Conservation (phyloP, 345 rosid genomes). For the Stellera chamaejasme region DNA sequence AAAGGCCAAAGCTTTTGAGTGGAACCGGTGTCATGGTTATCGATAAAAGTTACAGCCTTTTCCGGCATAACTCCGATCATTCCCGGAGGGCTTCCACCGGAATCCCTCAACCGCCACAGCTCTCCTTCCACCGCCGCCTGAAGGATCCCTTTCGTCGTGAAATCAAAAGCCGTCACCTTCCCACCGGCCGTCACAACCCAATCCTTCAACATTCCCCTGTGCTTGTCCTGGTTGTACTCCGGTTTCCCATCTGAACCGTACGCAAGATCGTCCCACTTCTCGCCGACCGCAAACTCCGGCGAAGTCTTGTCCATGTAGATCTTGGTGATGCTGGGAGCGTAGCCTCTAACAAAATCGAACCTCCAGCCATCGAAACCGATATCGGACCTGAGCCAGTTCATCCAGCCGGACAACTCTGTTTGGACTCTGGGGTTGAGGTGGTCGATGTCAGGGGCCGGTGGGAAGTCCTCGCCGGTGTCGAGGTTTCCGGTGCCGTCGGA, state of each 20-base stretch:
- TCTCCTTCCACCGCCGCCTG: conserved; percentile 71
- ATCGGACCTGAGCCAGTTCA: conserved; percentile 80
- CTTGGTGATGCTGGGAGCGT: conserved; percentile 49
- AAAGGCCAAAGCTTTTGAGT: conserved; percentile 55
- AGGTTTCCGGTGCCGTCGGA: conserved; percentile 64
- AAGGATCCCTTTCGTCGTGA: conserved; percentile 80
- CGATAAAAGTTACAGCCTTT: conserved; percentile 75
- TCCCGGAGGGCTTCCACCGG: conserved; percentile 70
- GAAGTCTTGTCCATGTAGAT: conserved; percentile 36
- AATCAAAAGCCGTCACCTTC: conserved; percentile 61
- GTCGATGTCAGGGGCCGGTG: conserved; percentile 75
- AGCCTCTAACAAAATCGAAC: conserved; percentile 65
- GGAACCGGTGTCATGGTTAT: conserved; percentile 79
- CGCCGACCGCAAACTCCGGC: conserved; percentile 75
- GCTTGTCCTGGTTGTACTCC: conserved; percentile 42
- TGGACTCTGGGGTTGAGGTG: conserved; percentile 65
- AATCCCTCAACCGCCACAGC: conserved; percentile 66
- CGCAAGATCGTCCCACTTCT: conserved; percentile 58
- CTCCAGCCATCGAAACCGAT: conserved; percentile 78
- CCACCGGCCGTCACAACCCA: conserved; percentile 70
- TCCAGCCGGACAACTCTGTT: conserved; percentile 70
- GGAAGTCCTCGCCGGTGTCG: conserved; percentile 46
- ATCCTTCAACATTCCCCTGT: conserved; percentile 40
- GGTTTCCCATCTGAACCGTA: conserved; percentile 49
- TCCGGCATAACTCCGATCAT: conserved; percentile 58